Evolutionary conservation across 1,284 basidiomycete genomes (phyloP), one percentile per base, ranked within the genome.

Genomic region (Kwoniella shivajii): DNA sequence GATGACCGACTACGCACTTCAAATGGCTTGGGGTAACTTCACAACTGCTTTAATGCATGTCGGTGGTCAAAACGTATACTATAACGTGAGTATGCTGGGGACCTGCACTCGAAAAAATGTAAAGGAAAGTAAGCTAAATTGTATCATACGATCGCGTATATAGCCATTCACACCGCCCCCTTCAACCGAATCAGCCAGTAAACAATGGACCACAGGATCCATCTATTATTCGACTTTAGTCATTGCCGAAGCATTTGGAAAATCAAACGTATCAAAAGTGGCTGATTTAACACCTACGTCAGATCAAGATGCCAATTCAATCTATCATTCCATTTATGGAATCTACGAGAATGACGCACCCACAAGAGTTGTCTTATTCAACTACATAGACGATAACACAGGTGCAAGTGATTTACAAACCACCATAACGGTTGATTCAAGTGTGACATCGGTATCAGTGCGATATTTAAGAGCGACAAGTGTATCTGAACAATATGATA

Each of bases 171-270:
- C 79, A 0, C 75, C 79, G 1, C 79, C 78, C 5, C 69, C 74
- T 4, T 64, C 64, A 26, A 70, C 66, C 43, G 37, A 64, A 33
- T 51, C 62, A 7, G 44, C 47, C 14, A 49, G 52, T 27, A 62
- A 66, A 38, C 59, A 72, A 48, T 80, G 78, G 78, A 79, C 77
- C 13, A 79, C 78, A 13, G 78, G 78, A 3, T 73, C 77, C 0
- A 80, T 86, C 38, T 88, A 87, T 74, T 90, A 89, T 71, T 82
- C 87, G 0, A 81, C 85, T 3, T 78, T 90, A 6, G 80, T 85
- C 44, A 79, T 88, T 41, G 84, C 88, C 0, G 89, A 90, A 72
- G 80, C 82, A 1, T 76, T 90, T 20, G 88, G 88, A 4, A 71
- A 80, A 14, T 82, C 83, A 41, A 85, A 86, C 63, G 82, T 83